These are phyloP conservation scores for Globisporangium irregulare DNA, from an alignment of 352 stramenopile species.

Conservation along the genomic window DNA sequence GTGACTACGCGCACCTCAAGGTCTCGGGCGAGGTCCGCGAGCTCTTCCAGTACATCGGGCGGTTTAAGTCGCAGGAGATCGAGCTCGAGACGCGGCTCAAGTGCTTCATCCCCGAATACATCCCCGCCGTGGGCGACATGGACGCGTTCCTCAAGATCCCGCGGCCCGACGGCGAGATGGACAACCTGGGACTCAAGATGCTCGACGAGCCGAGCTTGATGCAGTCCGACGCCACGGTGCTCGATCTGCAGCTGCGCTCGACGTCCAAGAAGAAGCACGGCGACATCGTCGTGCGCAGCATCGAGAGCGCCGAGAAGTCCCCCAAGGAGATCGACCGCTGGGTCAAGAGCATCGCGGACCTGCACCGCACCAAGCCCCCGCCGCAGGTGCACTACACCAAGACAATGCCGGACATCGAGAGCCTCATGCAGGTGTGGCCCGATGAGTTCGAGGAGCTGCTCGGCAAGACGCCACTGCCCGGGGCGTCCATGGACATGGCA, in stretches of 20 bases:
- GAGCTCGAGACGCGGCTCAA: constrained; percentile 94
- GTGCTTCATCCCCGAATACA: constrained; percentile 97
- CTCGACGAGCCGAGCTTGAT: constrained; percentile 91
- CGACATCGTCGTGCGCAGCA: constrained; percentile 90
- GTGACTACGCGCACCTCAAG: constrained; percentile 85
- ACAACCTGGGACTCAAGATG: constrained; percentile 92
- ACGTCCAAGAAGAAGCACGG: constrained; percentile 94
- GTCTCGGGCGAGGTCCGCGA: constrained; percentile 89
- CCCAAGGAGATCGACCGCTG: constrained; percentile 93
- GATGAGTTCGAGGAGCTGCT: constrained; percentile 85
- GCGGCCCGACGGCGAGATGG: constrained; percentile 85
- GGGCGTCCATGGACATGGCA: constrained; percentile 87
- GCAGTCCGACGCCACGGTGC: constrained; percentile 93
- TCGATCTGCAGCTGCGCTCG: constrained; percentile 93
- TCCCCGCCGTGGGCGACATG: constrained; percentile 95
- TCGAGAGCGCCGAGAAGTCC: constrained; percentile 93
- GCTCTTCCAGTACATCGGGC: constrained; percentile 92
- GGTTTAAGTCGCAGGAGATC: constrained; percentile 95
- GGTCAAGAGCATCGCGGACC: constrained; percentile 94
- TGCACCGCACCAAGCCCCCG: constrained; percentile 92
- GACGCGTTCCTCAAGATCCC: constrained; percentile 96
- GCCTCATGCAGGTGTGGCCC: constrained; percentile 91
- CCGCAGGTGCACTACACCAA: constrained; percentile 93
- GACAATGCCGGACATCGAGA: constrained; percentile 94
- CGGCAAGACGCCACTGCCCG: constrained; percentile 64